Percentiles rank a stretch among this genome's conserved stretches.
These are phyloP conservation scores for Metarhizium album DNA, from an alignment of 2,329 filamentous ascomycete genomes.

Conservation along the genomic window DNA sequence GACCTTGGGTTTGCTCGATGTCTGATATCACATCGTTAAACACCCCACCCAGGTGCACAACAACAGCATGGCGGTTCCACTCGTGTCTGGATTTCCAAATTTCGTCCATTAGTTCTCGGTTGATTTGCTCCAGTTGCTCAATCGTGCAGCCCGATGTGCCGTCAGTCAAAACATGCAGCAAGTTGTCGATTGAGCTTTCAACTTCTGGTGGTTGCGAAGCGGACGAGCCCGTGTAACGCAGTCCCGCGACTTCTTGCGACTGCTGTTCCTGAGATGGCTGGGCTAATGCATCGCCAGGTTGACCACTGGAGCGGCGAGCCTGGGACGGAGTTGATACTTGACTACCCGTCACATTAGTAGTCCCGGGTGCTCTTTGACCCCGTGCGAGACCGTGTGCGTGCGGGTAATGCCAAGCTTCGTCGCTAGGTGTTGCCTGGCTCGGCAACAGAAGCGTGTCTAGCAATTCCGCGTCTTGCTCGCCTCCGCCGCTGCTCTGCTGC, in stretches of 20 bases:
- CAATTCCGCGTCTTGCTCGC: conserved; percentile 28
- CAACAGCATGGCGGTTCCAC: conserved; percentile 73
- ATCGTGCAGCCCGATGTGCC: conserved; percentile 70
- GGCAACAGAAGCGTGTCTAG: conserved; percentile 42
- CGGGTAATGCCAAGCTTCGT: conserved; percentile 46
- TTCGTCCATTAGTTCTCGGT: conserved; percentile 79
- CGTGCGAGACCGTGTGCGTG: conserved; percentile 42
- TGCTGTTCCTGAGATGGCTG: conserved; percentile 23
- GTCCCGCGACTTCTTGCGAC: conserved; percentile 7
- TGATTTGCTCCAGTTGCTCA: conserved; percentile 91
- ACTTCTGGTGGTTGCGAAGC: conserved; percentile 35
- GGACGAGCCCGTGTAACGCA: conserved; percentile 23
- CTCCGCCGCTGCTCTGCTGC: conserved; percentile 23
- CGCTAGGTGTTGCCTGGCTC: conserved; percentile 39
- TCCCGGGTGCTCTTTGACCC: conserved; percentile 20
- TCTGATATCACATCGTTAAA: conserved; percentile 69
- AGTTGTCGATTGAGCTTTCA: conserved; percentile 38
- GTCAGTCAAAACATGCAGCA: conserved; percentile 54
- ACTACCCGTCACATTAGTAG: conserved; percentile 20
- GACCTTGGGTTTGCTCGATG: conserved; percentile 45
- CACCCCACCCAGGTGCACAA: conserved; percentile 48
- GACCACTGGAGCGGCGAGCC: conserved; percentile 15
- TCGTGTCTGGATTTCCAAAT: conserved; percentile 72
- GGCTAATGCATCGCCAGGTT: conserved; percentile 19
- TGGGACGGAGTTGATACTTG: conserved; percentile 29